These are phyloP conservation scores for Didymellaceae sp. DNA, from an alignment of 2,329 filamentous ascomycete genomes.

Conservation along the genomic window DNA sequence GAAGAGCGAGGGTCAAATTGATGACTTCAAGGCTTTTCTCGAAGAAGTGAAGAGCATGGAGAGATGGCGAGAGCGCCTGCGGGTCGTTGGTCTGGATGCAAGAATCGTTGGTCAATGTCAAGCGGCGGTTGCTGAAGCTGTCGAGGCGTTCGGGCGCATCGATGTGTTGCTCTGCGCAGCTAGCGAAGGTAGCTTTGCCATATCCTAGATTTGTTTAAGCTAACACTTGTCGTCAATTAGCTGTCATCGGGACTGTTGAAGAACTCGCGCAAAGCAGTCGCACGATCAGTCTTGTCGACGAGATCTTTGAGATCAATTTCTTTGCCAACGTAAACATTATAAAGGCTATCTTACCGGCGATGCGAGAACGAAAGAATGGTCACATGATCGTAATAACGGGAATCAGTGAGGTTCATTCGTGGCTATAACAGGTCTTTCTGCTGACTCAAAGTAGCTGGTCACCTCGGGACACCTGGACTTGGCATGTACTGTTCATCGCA, in stretches of 20 bases:
- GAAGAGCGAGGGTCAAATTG: slow-evolving; percentile 69
- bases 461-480: slow-evolving; percentile 90
- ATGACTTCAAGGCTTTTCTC: slow-evolving; percentile 81
- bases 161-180: slow-evolving; percentile 92
- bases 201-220: background rate
- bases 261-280: slow-evolving; percentile 77
- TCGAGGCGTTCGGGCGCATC: slow-evolving; percentile 81
- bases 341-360: slow-evolving; percentile 80
- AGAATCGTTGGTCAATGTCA: slow-evolving; percentile 75
- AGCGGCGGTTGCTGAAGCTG: slow-evolving; percentile 84
- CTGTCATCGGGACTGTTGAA: slow-evolving; percentile 88
- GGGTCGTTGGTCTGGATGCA: slow-evolving; percentile 65
- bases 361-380: slow-evolving; percentile 80
- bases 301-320: slow-evolving; percentile 94
- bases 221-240: slow-evolving; percentile 51
- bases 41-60: slow-evolving; percentile 71
- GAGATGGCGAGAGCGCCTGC: slow-evolving; percentile 81
- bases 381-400: slow-evolving; percentile 91
- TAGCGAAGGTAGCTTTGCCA: slow-evolving; percentile 70
- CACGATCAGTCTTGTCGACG: slow-evolving; percentile 79
- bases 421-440: background rate
- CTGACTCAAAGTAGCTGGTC: slow-evolving; percentile 64
- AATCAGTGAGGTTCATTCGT: slow-evolving; percentile 62
- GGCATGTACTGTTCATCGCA: slow-evolving; percentile 90
- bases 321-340: slow-evolving; percentile 97